Conservation (phyloP, 2,329 filamentous ascomycete species). For the Alternaria brassicicola region DNA sequence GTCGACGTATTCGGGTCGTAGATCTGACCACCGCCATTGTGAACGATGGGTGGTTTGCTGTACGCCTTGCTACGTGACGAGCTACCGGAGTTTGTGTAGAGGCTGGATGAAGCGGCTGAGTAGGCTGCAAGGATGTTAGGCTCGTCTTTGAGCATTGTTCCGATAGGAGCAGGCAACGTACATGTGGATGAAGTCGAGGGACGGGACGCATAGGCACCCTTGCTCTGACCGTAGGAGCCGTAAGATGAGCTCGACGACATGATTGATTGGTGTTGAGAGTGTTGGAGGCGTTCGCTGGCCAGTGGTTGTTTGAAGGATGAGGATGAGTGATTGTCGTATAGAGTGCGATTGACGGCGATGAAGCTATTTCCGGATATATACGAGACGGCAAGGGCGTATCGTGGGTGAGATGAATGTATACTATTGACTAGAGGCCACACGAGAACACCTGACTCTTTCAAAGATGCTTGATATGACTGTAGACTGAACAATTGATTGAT, state of each 20-base stretch:
- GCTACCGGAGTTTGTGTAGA: constrained; percentile 32
- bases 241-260: constrained; percentile 39
- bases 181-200: constrained; percentile 35
- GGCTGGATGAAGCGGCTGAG: constrained; percentile 28
- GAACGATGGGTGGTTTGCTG: constrained; percentile 38
- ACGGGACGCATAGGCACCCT: constrained; percentile 31
- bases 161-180: constrained; percentile 20
- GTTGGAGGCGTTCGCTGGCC: constrained; percentile 15
- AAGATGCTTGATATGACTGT: constrained; percentile 23
- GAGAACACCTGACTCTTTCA: constrained; percentile 14
- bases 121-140: constrained; percentile 21
- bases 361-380: constrained; percentile 17
- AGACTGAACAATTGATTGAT: constrained; percentile 4
- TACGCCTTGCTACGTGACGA: constrained; percentile 34
- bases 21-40: constrained; percentile 39
- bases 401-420: neutral
- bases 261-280: constrained; percentile 20
- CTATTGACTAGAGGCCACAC: constrained; percentile 27
- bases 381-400: constrained; percentile 11
- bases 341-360: constrained; percentile 10
- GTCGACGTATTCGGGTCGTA: constrained; percentile 40
- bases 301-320: constrained; percentile 18
- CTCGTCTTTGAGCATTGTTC: neutral
- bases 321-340: constrained; percentile 3
- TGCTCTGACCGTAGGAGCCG: constrained; percentile 32